Evolutionary conservation across 768 basidiomycete species (phyloP).

Genomic region (Psilocybe subaeruginosa): DNA sequence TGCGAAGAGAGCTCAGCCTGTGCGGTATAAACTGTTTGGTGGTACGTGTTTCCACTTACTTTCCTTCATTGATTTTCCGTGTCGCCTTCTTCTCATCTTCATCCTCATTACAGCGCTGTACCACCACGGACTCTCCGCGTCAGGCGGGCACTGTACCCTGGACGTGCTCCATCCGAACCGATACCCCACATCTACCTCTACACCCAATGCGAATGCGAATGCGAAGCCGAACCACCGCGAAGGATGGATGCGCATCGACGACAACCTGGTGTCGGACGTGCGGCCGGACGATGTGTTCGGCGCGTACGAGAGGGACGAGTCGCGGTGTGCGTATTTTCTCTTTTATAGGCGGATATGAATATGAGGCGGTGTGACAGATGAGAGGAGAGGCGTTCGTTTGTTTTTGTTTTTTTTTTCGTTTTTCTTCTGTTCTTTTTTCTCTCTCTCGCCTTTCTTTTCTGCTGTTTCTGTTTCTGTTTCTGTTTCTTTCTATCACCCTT

Average conservation of each 20-base stretch:
- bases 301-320: constrained; percentile 51
- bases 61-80: background rate
- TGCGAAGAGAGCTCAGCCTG: constrained; percentile 43
- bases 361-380: constrained; percentile 5
- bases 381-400: too few species aligned
- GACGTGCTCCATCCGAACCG: constrained; percentile 81
- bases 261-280: constrained; percentile 83
- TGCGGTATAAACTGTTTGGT: constrained; percentile 82
- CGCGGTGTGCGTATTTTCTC: constrained; percentile 81
- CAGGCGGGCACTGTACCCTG: constrained; percentile 94
- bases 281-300: constrained; percentile 74
- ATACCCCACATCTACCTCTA: constrained; percentile 36
- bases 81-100: background rate
- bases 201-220: constrained; percentile 31
- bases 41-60: constrained; percentile 46
- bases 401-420: too few species aligned
- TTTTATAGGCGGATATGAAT: constrained; percentile 71
- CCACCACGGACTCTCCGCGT: constrained; percentile 90
- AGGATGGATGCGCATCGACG: constrained; percentile 93
- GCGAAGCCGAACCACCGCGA: constrained; percentile 46
- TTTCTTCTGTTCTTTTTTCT: too few species aligned
- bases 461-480: too few species aligned
- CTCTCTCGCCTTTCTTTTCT: too few species aligned
- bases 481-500: too few species aligned
- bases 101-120: constrained; percentile 65